These are phyloP conservation scores for Fragaria nilgerrensis DNA, from an alignment of 306 rosid species.

Conservation along the genomic window DNA sequence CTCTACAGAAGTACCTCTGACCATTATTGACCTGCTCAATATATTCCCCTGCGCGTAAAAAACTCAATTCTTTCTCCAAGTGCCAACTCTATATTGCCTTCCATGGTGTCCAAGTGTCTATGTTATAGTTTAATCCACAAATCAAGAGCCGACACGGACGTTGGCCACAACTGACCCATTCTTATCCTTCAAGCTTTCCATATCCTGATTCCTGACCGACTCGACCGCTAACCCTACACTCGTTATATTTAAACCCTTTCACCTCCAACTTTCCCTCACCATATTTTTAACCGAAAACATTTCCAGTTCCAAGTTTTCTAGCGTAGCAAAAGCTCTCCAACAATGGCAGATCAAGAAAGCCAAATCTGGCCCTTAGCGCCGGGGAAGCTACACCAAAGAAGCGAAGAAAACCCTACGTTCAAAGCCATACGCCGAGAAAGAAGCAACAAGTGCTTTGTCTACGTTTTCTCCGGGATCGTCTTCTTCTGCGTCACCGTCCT, in stretches of 20 bases:
- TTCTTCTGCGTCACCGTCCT: slow-evolving; percentile 29
- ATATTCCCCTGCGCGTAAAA: background rate
- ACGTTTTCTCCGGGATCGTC: slow-evolving; percentile 42
- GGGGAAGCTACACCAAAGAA: slow-evolving; percentile 13
- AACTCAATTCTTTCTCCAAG: background rate
- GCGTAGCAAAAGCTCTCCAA: background rate
- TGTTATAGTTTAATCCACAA: background rate
- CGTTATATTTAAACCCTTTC: background rate
- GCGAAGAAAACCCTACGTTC: slow-evolving; percentile 35
- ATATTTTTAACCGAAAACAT: background rate
- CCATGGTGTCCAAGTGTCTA: background rate
- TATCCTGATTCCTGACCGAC: background rate
- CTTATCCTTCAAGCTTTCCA: background rate
- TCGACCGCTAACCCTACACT: background rate
- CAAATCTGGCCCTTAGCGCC: slow-evolving; percentile 35
- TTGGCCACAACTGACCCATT: background rate
- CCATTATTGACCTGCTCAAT: background rate
- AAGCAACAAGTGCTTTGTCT: slow-evolving; percentile 59
- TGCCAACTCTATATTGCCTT: background rate
- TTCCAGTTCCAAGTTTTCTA: background rate
- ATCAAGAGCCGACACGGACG: background rate
- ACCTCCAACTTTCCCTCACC: background rate
- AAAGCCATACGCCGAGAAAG: slow-evolving; percentile 32
- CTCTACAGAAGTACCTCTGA: background rate
- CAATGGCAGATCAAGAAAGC: slow-evolving; percentile 35